A percentile compares a stretch with the other conserved stretches of the same genome.
These are phyloP conservation scores for Entomophthora muscae DNA, from an alignment of 371 early-diverging fungal genomes.

Conservation along the genomic window DNA sequence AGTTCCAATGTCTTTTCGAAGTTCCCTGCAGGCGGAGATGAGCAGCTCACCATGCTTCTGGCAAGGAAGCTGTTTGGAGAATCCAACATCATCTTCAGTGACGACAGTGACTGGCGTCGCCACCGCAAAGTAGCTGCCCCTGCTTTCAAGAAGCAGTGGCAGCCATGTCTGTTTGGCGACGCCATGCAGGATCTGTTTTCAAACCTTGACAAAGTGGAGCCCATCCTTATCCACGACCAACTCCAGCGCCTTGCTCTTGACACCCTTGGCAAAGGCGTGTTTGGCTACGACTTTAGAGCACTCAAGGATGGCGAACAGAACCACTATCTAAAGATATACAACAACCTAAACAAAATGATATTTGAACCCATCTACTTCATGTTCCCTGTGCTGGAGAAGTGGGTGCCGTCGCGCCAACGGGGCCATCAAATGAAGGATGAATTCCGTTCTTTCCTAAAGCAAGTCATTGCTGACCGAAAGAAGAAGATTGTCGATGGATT, in stretches of 20 bases:
- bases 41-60: too few species aligned
- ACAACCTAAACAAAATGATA: too few species aligned
- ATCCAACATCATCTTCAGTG: neutral
- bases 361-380: constrained; percentile 2
- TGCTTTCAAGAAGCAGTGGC: constrained; percentile 1
- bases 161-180: neutral
- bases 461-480: neutral
- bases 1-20: too few species aligned
- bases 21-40: too few species aligned
- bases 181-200: neutral
- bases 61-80: neutral
- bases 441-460: neutral
- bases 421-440: neutral
- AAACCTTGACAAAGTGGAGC: neutral
- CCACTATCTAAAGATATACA: neutral
- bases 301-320: neutral
- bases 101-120: neutral
- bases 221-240: neutral
- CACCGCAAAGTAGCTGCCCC: neutral
- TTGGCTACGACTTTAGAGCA: constrained; percentile 1
- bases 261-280: constrained; percentile 3
- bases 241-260: neutral
- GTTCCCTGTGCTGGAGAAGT: too few species aligned
- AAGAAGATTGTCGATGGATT: neutral
- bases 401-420: neutral